Conservation (phyloP, 495 filamentous ascomycete species). For the Pyrenopolyporus hunteri region DNA sequence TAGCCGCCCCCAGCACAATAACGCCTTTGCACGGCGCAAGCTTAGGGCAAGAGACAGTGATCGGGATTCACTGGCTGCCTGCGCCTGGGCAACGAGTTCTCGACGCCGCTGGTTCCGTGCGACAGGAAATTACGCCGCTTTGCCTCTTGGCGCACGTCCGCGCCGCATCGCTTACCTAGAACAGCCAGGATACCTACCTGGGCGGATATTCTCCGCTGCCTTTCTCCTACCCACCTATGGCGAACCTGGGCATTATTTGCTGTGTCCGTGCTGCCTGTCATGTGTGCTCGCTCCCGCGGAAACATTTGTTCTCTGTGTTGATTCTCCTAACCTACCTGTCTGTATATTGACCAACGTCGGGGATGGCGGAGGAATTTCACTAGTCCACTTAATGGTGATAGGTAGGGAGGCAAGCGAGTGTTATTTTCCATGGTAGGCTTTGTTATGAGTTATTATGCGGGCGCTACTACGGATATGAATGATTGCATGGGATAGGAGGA, state of each 20-base stretch:
- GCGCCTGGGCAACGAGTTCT: constrained; percentile 5
- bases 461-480: neutral
- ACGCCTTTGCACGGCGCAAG: too few relatives aligned
- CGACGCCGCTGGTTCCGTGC: constrained; percentile 17
- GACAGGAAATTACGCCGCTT: constrained; percentile 20
- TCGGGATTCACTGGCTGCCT: too few relatives aligned
- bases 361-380: too few relatives aligned
- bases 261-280: too few relatives aligned
- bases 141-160: constrained; percentile 18
- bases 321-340: too few relatives aligned
- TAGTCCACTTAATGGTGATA: too few relatives aligned
- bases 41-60: too few relatives aligned
- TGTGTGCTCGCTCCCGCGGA: too few relatives aligned
- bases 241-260: constrained; percentile 11
- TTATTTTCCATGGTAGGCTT: neutral
- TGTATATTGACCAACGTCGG: too few relatives aligned
- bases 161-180: constrained; percentile 11
- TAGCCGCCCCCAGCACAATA: too few relatives aligned
- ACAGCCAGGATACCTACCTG: neutral
- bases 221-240: constrained; percentile 30
- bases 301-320: too few relatives aligned
- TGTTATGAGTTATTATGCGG: neutral
- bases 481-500: neutral
- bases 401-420: neutral
- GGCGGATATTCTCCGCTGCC: constrained; percentile 11